Conservation (phyloP, 495 filamentous ascomycete species). For the Penicillium paradoxum region DNA sequence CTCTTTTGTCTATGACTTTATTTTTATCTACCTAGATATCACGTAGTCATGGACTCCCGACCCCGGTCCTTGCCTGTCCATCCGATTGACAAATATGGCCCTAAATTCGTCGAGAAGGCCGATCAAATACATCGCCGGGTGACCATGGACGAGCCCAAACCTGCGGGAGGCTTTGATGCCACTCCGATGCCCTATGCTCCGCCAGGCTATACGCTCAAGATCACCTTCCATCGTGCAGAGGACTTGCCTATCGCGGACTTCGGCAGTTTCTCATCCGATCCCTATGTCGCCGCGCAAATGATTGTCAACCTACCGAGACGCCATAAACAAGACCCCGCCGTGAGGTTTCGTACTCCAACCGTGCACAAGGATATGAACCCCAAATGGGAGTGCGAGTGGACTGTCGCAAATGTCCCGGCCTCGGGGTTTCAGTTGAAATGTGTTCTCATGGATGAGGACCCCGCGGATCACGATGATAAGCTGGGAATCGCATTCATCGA, state of each 20-base stretch:
- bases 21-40: not conserved
- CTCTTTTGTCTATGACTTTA: not conserved
- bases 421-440: slow-evolving; percentile 77
- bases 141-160: slow-evolving; percentile 34
- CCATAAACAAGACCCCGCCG: slow-evolving; percentile 72
- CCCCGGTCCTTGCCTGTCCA: slow-evolving; percentile 21
- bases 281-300: slow-evolving; percentile 71
- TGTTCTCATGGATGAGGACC: slow-evolving; percentile 83
- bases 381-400: slow-evolving; percentile 79
- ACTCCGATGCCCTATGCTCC: slow-evolving; percentile 70
- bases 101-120: slow-evolving; percentile 52
- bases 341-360: slow-evolving; percentile 72
- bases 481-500: slow-evolving; percentile 75
- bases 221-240: slow-evolving; percentile 75
- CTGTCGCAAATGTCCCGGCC: slow-evolving; percentile 76
- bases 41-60: slow-evolving; percentile 15
- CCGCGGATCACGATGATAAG: slow-evolving; percentile 78
- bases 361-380: slow-evolving; percentile 65
- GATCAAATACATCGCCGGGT: slow-evolving; percentile 53
- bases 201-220: slow-evolving; percentile 74
- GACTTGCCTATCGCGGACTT: slow-evolving; percentile 82
- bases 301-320: slow-evolving; percentile 55
- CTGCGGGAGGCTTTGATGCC: slow-evolving; percentile 72
- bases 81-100: slow-evolving; percentile 33
- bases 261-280: slow-evolving; percentile 72